phyloP scores from a whole-genome alignment of 1,284 basidiomycete genomes.

The Erythrobasidium hasegawianum region DNA sequence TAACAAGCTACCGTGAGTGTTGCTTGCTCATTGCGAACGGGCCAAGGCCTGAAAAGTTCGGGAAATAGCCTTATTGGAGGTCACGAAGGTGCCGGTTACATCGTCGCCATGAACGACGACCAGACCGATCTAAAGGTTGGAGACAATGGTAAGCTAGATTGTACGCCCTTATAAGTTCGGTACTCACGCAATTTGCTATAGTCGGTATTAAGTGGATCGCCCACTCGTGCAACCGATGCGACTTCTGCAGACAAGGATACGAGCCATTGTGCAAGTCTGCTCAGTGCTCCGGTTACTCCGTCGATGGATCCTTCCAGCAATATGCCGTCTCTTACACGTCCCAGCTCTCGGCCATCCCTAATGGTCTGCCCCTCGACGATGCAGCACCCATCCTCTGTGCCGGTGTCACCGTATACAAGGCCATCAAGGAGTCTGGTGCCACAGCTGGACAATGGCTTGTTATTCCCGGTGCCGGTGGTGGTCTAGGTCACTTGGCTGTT shows the following conservation, averaged over 20 bases:
- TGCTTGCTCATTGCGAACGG: no score
- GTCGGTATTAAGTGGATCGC: conserved; percentile 87
- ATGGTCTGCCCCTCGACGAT: conserved; percentile 60
- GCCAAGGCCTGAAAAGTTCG: no score
- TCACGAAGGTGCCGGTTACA: conserved; percentile 71
- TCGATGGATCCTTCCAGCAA: conserved; percentile 80
- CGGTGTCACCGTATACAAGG: conserved; percentile 70
- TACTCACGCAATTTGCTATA: no score
- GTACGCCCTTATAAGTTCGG: background rate
- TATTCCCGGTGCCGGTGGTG: conserved; percentile 69
- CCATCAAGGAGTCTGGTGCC: conserved; percentile 69
- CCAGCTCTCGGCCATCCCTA: conserved; percentile 72
- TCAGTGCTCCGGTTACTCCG: conserved; percentile 65
- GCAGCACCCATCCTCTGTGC: conserved; percentile 81
- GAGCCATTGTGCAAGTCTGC: conserved; percentile 56
- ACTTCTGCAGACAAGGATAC: conserved; percentile 49
- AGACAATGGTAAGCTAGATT: conserved; percentile 53
- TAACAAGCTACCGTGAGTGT: conserved; percentile 57
- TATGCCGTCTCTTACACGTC: conserved; percentile 61
- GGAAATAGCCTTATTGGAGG: conserved; percentile 65
- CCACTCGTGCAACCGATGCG: conserved; percentile 63
- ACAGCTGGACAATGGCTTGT: conserved; percentile 74
- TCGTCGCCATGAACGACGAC: conserved; percentile 72
- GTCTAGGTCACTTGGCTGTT: conserved; percentile 57
- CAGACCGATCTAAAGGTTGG: conserved; percentile 60